phyloP scores from a whole-genome alignment of 2,329 filamentous ascomycete genomes.

The Claviceps quebecensis region DNA sequence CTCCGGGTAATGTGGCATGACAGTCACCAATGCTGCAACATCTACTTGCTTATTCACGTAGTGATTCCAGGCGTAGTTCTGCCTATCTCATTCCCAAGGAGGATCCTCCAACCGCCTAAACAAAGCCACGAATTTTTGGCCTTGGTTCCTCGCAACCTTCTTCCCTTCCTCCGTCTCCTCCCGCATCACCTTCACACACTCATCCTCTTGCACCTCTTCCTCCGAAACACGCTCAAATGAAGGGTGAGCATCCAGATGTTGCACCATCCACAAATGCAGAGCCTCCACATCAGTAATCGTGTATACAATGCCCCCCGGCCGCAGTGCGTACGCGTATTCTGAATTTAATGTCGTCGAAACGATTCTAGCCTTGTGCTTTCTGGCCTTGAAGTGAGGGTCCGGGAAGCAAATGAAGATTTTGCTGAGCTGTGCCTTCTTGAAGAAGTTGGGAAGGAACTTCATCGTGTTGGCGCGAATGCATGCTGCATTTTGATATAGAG shows the following conservation, averaged over 20 bases:
- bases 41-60: neutral
- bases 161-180: constrained; percentile 92
- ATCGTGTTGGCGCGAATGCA: constrained; percentile 90
- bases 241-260: constrained; percentile 64
- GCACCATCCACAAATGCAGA: constrained; percentile 84
- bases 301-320: constrained; percentile 76
- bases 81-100: constrained; percentile 42
- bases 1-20: neutral
- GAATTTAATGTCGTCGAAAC: constrained; percentile 78
- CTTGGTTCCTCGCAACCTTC: constrained; percentile 84
- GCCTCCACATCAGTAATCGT: constrained; percentile 97
- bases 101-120: constrained; percentile 74
- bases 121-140: constrained; percentile 80
- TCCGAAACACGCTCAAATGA: constrained; percentile 64
- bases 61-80: neutral
- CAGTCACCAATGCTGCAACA: neutral
- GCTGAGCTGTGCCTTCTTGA: constrained; percentile 61
- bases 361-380: constrained; percentile 95
- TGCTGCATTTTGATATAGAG: constrained; percentile 69
- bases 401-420: constrained; percentile 98
- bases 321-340: constrained; percentile 81
- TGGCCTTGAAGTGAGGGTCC: constrained; percentile 92
- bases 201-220: constrained; percentile 52
- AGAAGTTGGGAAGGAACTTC: constrained; percentile 99
- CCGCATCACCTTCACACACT: constrained; percentile 61